Percentiles rank a stretch among this genome's conserved stretches.
Evolutionary conservation across 108 stramenopile genomes (phyloP).

Genomic region (Fistulifera pelliculosa): DNA sequence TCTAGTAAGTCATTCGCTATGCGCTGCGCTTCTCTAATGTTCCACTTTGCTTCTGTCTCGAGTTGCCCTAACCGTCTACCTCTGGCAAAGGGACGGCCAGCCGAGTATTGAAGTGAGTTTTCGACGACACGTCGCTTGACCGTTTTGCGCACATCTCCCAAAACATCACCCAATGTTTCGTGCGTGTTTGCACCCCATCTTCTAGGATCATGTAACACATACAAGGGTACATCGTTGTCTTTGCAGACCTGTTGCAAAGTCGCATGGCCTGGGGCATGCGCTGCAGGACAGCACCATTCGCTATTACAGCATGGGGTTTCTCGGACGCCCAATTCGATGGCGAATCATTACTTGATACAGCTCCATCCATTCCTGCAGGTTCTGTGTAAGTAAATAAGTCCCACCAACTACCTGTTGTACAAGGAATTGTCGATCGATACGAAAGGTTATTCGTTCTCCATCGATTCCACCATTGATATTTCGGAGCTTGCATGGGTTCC

Average conservation of each 20-base stretch:
- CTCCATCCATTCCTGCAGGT: too few relatives aligned
- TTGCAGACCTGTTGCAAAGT: slow-evolving; percentile 53
- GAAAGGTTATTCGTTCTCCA: background rate
- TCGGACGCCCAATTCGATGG: slow-evolving; percentile 51
- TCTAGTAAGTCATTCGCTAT: slow-evolving; percentile 37
- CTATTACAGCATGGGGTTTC: slow-evolving; percentile 84
- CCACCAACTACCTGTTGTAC: background rate
- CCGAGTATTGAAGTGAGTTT: slow-evolving; percentile 39
- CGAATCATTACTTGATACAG: too few relatives aligned
- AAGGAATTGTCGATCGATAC: background rate
- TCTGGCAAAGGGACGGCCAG: slow-evolving; percentile 60
- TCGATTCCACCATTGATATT: slow-evolving; percentile 8
- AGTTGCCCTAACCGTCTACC: slow-evolving; percentile 58
- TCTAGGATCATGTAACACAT: slow-evolving; percentile 72
- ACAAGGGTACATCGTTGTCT: slow-evolving; percentile 69
- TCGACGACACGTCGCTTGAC: slow-evolving; percentile 51
- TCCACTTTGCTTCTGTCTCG: slow-evolving; percentile 69
- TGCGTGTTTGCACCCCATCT: slow-evolving; percentile 67
- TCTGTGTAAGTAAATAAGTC: background rate
- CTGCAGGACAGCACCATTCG: slow-evolving; percentile 70
- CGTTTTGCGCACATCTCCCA: slow-evolving; percentile 48
- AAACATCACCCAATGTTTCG: slow-evolving; percentile 30
- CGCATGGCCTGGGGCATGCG: slow-evolving; percentile 71
- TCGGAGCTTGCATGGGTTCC: background rate
- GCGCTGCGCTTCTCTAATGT: slow-evolving; percentile 40